phyloP scores from a whole-genome alignment of 176 grass and related monocot species.

The Avena sativa region DNA sequence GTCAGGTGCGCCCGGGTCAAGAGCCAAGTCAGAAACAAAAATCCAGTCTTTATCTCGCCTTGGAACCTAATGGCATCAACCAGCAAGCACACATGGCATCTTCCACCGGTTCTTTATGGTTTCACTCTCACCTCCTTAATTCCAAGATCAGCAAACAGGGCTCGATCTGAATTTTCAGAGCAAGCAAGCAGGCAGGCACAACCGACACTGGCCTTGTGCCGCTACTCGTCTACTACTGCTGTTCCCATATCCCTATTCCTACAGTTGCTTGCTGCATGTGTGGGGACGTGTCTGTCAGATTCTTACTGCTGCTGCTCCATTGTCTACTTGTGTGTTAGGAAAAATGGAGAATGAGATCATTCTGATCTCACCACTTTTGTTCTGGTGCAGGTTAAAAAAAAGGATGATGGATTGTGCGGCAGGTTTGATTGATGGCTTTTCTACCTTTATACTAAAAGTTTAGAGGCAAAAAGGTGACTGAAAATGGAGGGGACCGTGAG shows the following conservation, averaged over 20 bases:
- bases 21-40: conserved; percentile 19
- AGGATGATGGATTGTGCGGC: conserved; percentile 29
- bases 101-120: neutral
- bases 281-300: conserved; percentile 32
- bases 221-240: neutral
- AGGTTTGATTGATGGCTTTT: conserved; percentile 31
- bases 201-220: neutral
- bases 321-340: neutral
- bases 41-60: neutral
- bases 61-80: neutral
- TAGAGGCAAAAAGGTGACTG: conserved; percentile 37
- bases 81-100: neutral
- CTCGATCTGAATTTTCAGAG: neutral
- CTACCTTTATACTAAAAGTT: conserved; percentile 34
- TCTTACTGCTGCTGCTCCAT: neutral
- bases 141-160: neutral
- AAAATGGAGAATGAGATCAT: conserved; percentile 1
- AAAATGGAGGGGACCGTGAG: conserved; percentile 24
- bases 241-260: neutral
- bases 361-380: neutral
- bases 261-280: neutral
- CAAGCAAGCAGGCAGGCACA: conserved; percentile 28
- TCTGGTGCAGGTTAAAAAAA: neutral
- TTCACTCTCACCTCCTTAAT: conserved; percentile 15
- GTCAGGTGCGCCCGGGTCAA: neutral